Evolutionary conservation across 768 basidiomycete species (phyloP).

Genomic region (Tricholoma sp.): DNA sequence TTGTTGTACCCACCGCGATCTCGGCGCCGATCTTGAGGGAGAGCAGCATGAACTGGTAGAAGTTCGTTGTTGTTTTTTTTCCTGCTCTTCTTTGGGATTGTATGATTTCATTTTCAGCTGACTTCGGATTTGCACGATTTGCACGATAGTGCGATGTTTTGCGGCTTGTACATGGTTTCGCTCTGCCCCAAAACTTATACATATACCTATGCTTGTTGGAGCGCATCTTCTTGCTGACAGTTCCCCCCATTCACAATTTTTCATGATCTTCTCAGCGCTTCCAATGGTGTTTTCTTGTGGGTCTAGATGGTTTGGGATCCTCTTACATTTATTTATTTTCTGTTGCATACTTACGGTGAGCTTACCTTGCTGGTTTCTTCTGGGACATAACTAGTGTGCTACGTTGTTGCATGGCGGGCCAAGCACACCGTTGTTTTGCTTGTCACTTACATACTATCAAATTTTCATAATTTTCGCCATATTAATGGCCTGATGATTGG

Average conservation of each 20-base stretch:
- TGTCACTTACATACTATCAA: conserved; percentile 1
- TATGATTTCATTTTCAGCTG: not conserved
- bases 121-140: not conserved
- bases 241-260: conserved; percentile 6
- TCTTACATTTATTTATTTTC: conserved; percentile 5
- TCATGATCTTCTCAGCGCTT: not conserved
- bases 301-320: not conserved
- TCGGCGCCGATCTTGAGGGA: conserved; percentile 73
- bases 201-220: conserved; percentile 9
- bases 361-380: not conserved
- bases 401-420: conserved; percentile 13
- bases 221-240: not conserved
- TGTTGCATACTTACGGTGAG: not conserved
- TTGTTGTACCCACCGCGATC: conserved; percentile 57
- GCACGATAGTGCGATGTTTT: not conserved
- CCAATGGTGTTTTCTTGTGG: not conserved
- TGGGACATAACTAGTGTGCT: conserved; percentile 8
- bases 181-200: conserved; percentile 5
- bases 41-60: conserved; percentile 83
- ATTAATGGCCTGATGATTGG: no score
- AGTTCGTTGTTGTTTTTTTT: not conserved
- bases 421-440: conserved; percentile 10
- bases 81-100: conserved; percentile 1
- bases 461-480: not conserved
- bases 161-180: not conserved